These are phyloP conservation scores for Onygena corvina DNA, from an alignment of 2,329 filamentous ascomycete genomes.

Conservation along the genomic window DNA sequence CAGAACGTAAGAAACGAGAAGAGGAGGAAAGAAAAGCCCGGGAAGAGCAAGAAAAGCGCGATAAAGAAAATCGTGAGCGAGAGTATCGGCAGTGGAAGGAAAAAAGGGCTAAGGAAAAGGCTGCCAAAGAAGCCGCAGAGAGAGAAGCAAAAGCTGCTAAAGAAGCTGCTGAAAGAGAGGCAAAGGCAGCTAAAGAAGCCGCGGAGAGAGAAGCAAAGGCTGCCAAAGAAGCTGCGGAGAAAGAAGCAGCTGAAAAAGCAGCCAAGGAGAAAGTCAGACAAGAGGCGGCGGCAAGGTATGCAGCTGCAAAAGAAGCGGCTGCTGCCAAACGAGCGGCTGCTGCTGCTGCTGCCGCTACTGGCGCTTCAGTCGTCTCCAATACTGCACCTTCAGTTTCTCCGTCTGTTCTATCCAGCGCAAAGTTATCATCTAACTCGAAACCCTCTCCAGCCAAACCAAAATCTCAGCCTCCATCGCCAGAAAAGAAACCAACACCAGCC, in stretches of 20 bases:
- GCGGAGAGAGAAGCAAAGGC: slow-evolving; percentile 27
- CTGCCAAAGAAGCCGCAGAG: slow-evolving; percentile 19
- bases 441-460: slow-evolving; percentile 15
- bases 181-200: slow-evolving; percentile 13
- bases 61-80: slow-evolving; percentile 32
- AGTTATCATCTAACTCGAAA: slow-evolving; percentile 18
- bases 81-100: slow-evolving; percentile 31
- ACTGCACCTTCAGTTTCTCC: slow-evolving; percentile 22
- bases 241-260: slow-evolving; percentile 19
- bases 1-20: slow-evolving; percentile 28
- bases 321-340: slow-evolving; percentile 25
- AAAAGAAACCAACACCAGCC: slow-evolving; percentile 22
- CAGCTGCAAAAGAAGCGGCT: slow-evolving; percentile 27
- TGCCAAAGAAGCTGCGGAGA: slow-evolving; percentile 18
- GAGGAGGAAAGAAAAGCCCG: slow-evolving; percentile 31
- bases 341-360: slow-evolving; percentile 29
- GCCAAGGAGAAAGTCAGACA: slow-evolving; percentile 16
- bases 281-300: slow-evolving; percentile 18
- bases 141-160: slow-evolving; percentile 17
- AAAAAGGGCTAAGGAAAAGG: slow-evolving; percentile 24
- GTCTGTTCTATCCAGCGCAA: slow-evolving; percentile 20
- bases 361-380: no score
- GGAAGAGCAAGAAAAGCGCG: slow-evolving; percentile 30
- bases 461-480: slow-evolving; percentile 31
- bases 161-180: no score